Evolutionary conservation across 2,329 filamentous ascomycete species (phyloP), one percentile per base, ranked within the genome.

Genomic region (Fusarium pseudocircinatum): DNA sequence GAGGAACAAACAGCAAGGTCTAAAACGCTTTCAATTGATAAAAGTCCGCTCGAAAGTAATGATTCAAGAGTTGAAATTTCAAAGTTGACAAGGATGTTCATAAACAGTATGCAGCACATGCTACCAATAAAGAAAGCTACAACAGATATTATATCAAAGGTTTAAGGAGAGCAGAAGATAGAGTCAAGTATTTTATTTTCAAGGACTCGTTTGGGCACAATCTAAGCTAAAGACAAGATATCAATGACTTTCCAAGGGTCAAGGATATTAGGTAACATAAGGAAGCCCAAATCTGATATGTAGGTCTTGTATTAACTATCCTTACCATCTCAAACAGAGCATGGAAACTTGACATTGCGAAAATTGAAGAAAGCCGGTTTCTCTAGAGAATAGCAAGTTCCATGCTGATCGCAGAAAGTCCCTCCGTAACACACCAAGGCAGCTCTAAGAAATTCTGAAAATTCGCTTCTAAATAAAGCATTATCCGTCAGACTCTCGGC

Each of bases 11-110:
- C 44, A 30, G 26, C 14, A 9, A 22, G 20, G 10, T 2, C 14
- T 14, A 11, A 16, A 30, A n/a, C 20, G 16, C 26, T 6, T n/a
- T n/a, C 4, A 12, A 2, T 0, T 4, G 6, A 47, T 1, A 16
- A 2, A 15, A 2, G 9, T 44, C 4, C 24, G 7, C 24, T 44
- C 4, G 6, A 26, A 14, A 20, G 0, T 4, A 44, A 26, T 30
- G 7, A 22, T 4, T 28, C 26, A 30, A 22, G 14, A 22, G 14
- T 30, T 22, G 9, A 22, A 47, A 22, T 12, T 26, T 30, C 20
- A 22, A 22, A 30, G 20, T 16, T 20, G 9, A 26, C 11, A 26
- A 44, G 9, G 42, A 44, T 28, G 0, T 30, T 11, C 6, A 47
- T 22, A 28, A 7, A 47, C 14, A 30, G 13, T 11, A 22, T 28